Evolutionary conservation across 495 filamentous ascomycete genomes (phyloP), one percentile per base, ranked within the genome.

Genomic region (Xylaria castorea): DNA sequence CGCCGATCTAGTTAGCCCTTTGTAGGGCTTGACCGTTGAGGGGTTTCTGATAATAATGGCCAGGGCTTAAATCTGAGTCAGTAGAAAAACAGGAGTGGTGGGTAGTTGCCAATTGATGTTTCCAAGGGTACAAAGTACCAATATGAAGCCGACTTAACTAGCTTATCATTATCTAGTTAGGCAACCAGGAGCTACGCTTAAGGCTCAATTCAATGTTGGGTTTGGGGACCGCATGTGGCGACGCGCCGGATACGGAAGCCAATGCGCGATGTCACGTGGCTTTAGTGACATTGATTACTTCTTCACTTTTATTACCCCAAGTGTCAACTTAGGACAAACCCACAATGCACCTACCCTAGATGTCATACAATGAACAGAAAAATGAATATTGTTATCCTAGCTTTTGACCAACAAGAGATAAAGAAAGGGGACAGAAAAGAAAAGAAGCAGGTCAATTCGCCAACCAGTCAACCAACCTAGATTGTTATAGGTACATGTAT

Each of bases 221-320:
- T 57, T 57, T 51, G 51, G 11, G 32, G 62, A 34, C 40, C 25
- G 6, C 22, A 32, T n/a, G 63, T 66, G 46, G 51, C 22, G 50
- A 73, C 71, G 75, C 73, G 73, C 67, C 66, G 22, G 22, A 66
- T 66, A 60, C 50, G 25, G 36, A 57, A 55, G 55, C 18, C 72
- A 63, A 71, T 55, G 70, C 77, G 73, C 77, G 73, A 73, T 66
- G 61, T 77, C 77, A 78, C 75, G 75, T 78, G 77, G 36, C 34
- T 68, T 34, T 9, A 58, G 60, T 40, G 7, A 38, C 2, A 61
- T 16, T 46, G 42, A 22, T n/a, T n/a, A n/a, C n/a, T n/a, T n/a
- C n/a, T n/a, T n/a, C n/a, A n/a, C n/a, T n/a, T n/a, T n/a, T 18
- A 48, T 48, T 48, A 48, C 46, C 46, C 36, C 8, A 38, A 38